A percentile compares a stretch with the other conserved stretches of the same genome.
Evolutionary conservation across 192 early-diverging fungal genomes (phyloP).

Genomic region (Pilaira anomala): DNA sequence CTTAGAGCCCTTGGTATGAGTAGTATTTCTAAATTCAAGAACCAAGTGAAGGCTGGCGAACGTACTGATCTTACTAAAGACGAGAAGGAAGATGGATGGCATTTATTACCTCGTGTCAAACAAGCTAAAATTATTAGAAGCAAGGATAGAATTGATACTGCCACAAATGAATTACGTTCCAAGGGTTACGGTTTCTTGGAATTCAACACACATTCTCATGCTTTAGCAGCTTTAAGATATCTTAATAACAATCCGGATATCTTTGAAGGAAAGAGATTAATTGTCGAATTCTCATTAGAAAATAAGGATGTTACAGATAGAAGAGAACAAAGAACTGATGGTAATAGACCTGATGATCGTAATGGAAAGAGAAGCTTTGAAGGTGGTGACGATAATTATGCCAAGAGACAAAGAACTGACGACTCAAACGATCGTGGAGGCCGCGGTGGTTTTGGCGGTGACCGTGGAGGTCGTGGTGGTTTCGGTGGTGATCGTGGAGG

Average conservation of each 20-base stretch:
- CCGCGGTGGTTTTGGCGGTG: constrained; percentile 9
- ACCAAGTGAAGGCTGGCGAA: constrained; percentile 61
- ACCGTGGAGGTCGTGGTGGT: constrained; percentile 8
- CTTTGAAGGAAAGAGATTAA: constrained; percentile 64
- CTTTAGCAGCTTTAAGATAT: constrained; percentile 87
- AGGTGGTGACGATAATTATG: background rate
- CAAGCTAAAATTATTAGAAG: constrained; percentile 83
- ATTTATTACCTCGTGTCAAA: constrained; percentile 52
- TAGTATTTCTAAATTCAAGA: constrained; percentile 73
- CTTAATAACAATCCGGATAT: constrained; percentile 79
- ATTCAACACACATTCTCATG: constrained; percentile 82
- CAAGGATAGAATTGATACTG: constrained; percentile 74
- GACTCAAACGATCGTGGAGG: background rate
- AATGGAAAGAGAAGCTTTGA: background rate
- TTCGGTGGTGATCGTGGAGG: background rate
- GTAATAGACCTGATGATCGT: background rate
- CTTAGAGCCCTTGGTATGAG: constrained; percentile 57
- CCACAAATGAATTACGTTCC: constrained; percentile 62
- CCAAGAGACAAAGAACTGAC: background rate
- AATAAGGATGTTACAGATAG: constrained; percentile 45
- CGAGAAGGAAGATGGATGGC: constrained; percentile 67
- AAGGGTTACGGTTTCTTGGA: constrained; percentile 96
- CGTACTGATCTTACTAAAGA: constrained; percentile 53
- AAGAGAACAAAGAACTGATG: constrained; percentile 1
- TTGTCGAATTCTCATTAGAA: constrained; percentile 92